Evolutionary conservation across 371 early-diverging fungal genomes (phyloP).

Genomic region (Mucor saturninus): DNA sequence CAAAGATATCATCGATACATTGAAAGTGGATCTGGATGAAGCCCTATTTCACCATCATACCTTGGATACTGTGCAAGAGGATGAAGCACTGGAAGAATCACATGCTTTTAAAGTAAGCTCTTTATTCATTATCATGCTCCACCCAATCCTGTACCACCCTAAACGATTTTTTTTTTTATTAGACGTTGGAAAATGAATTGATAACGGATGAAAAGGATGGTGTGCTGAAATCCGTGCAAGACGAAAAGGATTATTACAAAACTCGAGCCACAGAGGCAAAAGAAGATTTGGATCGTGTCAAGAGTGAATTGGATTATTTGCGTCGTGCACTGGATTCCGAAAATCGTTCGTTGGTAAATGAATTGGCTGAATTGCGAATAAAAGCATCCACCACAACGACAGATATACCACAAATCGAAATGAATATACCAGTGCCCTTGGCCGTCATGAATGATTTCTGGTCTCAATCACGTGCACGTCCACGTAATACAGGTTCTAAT

Average conservation of each 20-base stretch:
- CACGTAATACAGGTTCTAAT: constrained; percentile 30
- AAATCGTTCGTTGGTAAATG: constrained; percentile 37
- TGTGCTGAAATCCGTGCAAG: constrained; percentile 37
- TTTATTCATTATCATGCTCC: background rate
- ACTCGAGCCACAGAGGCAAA: constrained; percentile 44
- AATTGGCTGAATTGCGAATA: constrained; percentile 38
- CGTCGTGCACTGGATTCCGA: constrained; percentile 39
- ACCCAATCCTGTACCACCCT: background rate
- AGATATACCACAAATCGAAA: constrained; percentile 11
- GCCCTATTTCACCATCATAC: constrained; percentile 23
- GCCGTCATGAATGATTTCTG: constrained; percentile 32
- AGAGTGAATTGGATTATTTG: constrained; percentile 38
- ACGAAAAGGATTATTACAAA: constrained; percentile 55
- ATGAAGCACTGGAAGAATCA: constrained; percentile 5
- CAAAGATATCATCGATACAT: constrained; percentile 53
- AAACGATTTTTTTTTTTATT: background rate
- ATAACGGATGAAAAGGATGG: constrained; percentile 18
- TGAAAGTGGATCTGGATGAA: constrained; percentile 53
- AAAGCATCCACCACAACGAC: constrained; percentile 7
- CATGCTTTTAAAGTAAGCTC: background rate
- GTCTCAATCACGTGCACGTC: constrained; percentile 41
- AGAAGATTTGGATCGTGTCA: constrained; percentile 46
- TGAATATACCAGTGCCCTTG: constrained; percentile 16
- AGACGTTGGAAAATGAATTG: constrained; percentile 43
- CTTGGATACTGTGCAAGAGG: background rate